Base-by-base conservation (phyloP, 192 early-diverging fungal species). In the Coemansia sp. region DNA sequence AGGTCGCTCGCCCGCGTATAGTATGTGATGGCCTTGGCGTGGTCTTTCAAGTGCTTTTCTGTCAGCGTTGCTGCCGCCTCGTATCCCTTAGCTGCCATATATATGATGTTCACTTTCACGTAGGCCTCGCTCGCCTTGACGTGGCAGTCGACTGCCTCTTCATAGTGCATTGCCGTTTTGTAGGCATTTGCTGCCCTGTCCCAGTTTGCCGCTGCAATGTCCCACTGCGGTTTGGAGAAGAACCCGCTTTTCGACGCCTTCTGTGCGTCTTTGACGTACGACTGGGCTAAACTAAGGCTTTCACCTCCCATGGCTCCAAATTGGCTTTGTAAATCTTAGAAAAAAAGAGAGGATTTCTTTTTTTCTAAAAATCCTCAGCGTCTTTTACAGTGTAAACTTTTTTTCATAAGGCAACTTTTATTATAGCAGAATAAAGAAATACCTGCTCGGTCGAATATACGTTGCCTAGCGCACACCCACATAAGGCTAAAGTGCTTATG, bases 401-500 rank as follows among this genome's bases (percentile, higher is more conserved):
- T 34, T 34, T 34, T 34, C 7, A 34, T 34, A 7, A 34, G 32
- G 32, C 32, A 34, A 34, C 32, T 5, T 34, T 34, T 34, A 34
- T 34, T 34, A 34, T 34, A 34, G 32, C 10, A 34, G 32, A 34
- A 34, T 34, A 34, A 9, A 34, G 32, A 34, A 34, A 10, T 10
- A 34, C 32, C 32, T 34, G 32, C 32, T 6, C 2, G 32, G n/a
- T n/a, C 23, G 4, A 26, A 34, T 34, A 10, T 10, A 34, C 7
- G 32, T 34, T 34, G 32, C 32, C 32, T 34, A 34, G 6, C 32
- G 32, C 32, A 34, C 32, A 34, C 32, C 32, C 1, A 34, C 32
- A 34, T 34, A 34, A 7, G 6, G 32, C 32, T 9, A 10, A 34
- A 34, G 58, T 40, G 64, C 69, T 91, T 91, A 91, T 45, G 89